Conservation (phyloP, 768 basidiomycete species). For the Xerocomellus dryophilus region DNA sequence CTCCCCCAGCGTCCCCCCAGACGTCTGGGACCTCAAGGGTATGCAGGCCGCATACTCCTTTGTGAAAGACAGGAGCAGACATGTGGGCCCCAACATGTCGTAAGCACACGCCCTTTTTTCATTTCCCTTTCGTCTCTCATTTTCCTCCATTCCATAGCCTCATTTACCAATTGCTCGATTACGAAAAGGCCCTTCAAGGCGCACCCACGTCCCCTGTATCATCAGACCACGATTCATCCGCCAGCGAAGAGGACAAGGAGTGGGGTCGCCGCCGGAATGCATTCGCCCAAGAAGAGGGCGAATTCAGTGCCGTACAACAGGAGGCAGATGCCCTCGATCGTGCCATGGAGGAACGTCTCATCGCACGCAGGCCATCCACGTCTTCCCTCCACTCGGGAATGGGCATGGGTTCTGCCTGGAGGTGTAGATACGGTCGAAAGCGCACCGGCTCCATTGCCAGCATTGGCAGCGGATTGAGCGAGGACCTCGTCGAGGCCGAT, state of each 20-base stretch:
- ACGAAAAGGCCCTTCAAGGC: slow-evolving; percentile 69
- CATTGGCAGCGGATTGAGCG: slow-evolving; percentile 69
- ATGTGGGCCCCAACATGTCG: slow-evolving; percentile 94
- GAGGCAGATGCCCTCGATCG: slow-evolving; percentile 83
- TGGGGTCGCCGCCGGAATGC: slow-evolving; percentile 69
- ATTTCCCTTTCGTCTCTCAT: slow-evolving; percentile 23
- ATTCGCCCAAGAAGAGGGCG: slow-evolving; percentile 43
- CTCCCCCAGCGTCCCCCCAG: slow-evolving; percentile 62
- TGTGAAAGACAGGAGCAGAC: slow-evolving; percentile 85
- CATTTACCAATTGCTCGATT: slow-evolving; percentile 91
- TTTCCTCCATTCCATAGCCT: slow-evolving; percentile 48
- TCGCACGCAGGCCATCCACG: slow-evolving; percentile 68
- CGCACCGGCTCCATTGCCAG: slow-evolving; percentile 77
- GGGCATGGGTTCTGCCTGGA: slow-evolving; percentile 68
- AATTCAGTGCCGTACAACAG: slow-evolving; percentile 58
- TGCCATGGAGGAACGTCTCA: slow-evolving; percentile 80
- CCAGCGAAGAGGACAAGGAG: slow-evolving; percentile 71
- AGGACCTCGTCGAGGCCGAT: slow-evolving; percentile 78
- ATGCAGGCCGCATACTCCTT: slow-evolving; percentile 90
- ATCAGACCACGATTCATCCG: slow-evolving; percentile 53
- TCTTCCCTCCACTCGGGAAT: slow-evolving; percentile 69
- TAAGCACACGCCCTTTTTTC: slow-evolving; percentile 44
- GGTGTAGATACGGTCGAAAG: slow-evolving; percentile 64
- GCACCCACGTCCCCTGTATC: slow-evolving; percentile 46
- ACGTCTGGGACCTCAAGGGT: slow-evolving; percentile 76